phyloP scores from a whole-genome alignment of 1,139 yeast species.

The Debaryomyces sp. region DNA sequence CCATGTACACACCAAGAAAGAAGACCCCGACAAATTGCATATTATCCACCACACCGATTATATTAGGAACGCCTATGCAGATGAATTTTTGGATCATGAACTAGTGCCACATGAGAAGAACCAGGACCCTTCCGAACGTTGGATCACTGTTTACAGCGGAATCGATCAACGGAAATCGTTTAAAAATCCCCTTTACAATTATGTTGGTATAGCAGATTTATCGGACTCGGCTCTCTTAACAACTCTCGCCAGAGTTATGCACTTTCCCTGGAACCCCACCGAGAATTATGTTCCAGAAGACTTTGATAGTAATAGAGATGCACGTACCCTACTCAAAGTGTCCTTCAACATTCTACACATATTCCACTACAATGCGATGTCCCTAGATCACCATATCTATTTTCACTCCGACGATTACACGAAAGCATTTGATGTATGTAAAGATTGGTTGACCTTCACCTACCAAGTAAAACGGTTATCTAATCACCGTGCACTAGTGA shows the following conservation, averaged over 20 bases:
- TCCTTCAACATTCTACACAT: slow-evolving; percentile 44
- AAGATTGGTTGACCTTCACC: slow-evolving; percentile 43
- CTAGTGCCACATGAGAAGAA: slow-evolving; percentile 39
- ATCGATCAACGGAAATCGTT: slow-evolving; percentile 31
- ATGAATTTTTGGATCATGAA: slow-evolving; percentile 37
- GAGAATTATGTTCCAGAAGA: slow-evolving; percentile 32
- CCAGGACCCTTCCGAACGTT: slow-evolving; percentile 37
- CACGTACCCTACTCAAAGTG: slow-evolving; percentile 30
- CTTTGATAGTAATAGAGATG: slow-evolving; percentile 38
- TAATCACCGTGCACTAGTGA: slow-evolving; percentile 41
- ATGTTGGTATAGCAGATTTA: slow-evolving; percentile 42
- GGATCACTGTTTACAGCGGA: slow-evolving; percentile 47
- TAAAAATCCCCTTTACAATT: slow-evolving; percentile 34
- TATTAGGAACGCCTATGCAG: slow-evolving; percentile 42
- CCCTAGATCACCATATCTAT: slow-evolving; percentile 50
- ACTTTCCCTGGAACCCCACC: slow-evolving; percentile 50
- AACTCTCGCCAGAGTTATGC: slow-evolving; percentile 45
- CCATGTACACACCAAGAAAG: slow-evolving; percentile 20
- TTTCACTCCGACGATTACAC: slow-evolving; percentile 37
- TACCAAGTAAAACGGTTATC: slow-evolving; percentile 41
- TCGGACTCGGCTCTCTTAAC: slow-evolving; percentile 47
- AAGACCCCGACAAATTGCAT: slow-evolving; percentile 31
- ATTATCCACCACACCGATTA: slow-evolving; percentile 42
- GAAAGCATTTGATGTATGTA: slow-evolving; percentile 34
- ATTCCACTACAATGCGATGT: slow-evolving; percentile 52